Evolutionary conservation across 768 basidiomycete genomes (phyloP), one percentile per base, ranked within the genome.

Genomic region (Tylopilus balloui): DNA sequence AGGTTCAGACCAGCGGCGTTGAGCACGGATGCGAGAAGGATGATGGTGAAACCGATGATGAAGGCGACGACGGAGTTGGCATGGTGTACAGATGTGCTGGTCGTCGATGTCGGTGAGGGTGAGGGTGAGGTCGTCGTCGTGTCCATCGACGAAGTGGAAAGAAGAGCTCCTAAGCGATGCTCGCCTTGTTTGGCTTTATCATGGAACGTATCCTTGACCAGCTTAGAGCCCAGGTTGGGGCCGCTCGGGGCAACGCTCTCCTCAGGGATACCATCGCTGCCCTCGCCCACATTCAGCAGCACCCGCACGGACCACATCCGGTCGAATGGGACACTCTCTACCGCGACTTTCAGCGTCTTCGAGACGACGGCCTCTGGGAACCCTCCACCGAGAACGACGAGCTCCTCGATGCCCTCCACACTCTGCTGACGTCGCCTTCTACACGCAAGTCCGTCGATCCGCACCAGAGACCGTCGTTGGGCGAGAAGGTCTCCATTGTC

Each of bases 1-100:
- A 97, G 73, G 63, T 96, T 97, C 35, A 98, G 76, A n/a, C 94
- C 94, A 0, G 86, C 89, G 28, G 91, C 90, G 59, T 91, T 92
- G 56, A 92, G 76, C n/a, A 91, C 77, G 15, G 87, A 90, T 1
- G 92, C 87, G 7, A 88, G 72, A 3, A 91, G 71, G 41, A 96
- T 83, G 57, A 97, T 95, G 37, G 84, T 65, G 38, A 96, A 80
- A 13, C 94, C 90, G 51, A 91, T 90, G 52, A 91, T 81, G 66
- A 92, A 92, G 6, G 83, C 71, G 34, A 86, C 74, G 53, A 83
- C 80, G 6, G 86, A 76, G 62, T 69, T 84, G n/a, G 62, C 69
- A 58, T 71, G 69, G 51, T 69, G 72, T n/a, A 64, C 63, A 27
- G 73, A 55, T 5, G 57, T 56, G 27, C 53, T 42, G 35, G 32